Conservation (phyloP, 768 basidiomycete species). For the Dacryopinax spathularia region DNA sequence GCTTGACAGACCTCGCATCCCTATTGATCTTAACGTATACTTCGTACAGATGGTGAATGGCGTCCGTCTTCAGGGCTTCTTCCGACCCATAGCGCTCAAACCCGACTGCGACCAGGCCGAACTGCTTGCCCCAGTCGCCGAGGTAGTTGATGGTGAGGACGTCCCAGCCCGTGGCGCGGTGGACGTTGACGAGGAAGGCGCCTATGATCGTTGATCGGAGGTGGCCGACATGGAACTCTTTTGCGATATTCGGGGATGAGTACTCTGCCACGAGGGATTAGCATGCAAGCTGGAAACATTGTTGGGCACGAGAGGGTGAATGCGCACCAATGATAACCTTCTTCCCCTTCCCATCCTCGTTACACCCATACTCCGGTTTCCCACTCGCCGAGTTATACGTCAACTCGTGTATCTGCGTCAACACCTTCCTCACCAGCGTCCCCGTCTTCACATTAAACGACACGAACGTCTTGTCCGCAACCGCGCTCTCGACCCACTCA, state of each 20-base stretch:
- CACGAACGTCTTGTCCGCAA: conserved; percentile 64
- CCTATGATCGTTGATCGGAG: conserved; percentile 97
- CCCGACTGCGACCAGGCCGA: conserved; percentile 78
- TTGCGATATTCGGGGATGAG: conserved; percentile 94
- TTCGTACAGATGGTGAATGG: conserved; percentile 88
- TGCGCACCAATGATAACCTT: conserved; percentile 44
- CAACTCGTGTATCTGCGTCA: conserved; percentile 59
- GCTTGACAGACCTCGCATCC: conserved; percentile 37
- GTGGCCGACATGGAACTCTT: conserved; percentile 96
- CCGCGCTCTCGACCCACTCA: conserved; percentile 57
- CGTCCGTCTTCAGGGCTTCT: conserved; percentile 67
- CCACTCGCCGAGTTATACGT: conserved; percentile 48
- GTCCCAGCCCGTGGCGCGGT: conserved; percentile 86
- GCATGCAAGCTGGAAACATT: background rate
- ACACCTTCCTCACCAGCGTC: conserved; percentile 49
- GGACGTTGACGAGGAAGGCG: conserved; percentile 80
- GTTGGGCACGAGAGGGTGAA: background rate
- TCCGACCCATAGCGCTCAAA: conserved; percentile 84
- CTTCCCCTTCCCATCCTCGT: conserved; percentile 63
- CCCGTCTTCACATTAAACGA: conserved; percentile 59
- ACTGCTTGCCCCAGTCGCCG: conserved; percentile 98
- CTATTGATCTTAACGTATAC: conserved; percentile 90
- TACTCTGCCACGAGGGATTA: conserved; percentile 41
- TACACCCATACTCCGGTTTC: conserved; percentile 67
- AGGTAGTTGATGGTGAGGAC: conserved; percentile 87